phyloP scores from a whole-genome alignment of 441 rosid species.

The Rhodomyrtus psidioides region DNA sequence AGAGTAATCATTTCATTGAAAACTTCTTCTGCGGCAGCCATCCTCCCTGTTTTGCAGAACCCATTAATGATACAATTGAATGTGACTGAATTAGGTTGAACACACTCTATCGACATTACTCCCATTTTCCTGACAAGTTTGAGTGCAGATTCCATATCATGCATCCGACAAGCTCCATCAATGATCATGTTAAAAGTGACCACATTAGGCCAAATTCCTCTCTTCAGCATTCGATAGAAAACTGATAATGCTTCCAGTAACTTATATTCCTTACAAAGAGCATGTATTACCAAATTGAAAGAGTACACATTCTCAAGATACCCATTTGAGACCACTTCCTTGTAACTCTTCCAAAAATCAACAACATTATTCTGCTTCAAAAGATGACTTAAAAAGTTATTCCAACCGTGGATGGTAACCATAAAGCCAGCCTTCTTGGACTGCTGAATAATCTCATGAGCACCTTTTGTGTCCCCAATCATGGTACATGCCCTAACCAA shows the following conservation, averaged over 20 bases:
- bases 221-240: slow-evolving; percentile 50
- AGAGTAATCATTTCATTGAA: slow-evolving; percentile 32
- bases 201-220: slow-evolving; percentile 50
- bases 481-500: slow-evolving; percentile 46
- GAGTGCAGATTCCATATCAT: slow-evolving; percentile 31
- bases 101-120: slow-evolving; percentile 30
- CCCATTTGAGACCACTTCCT: slow-evolving; percentile 29
- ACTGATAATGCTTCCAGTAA: slow-evolving; percentile 40
- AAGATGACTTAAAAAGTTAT: slow-evolving; percentile 41
- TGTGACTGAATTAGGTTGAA: slow-evolving; percentile 46
- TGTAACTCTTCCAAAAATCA: slow-evolving; percentile 35
- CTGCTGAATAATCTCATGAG: slow-evolving; percentile 29
- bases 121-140: slow-evolving; percentile 30
- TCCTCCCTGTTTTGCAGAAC: slow-evolving; percentile 46
- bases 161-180: slow-evolving; percentile 40
- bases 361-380: slow-evolving; percentile 31
- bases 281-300: slow-evolving; percentile 48
- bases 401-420: slow-evolving; percentile 44
- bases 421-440: slow-evolving; percentile 15
- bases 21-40: slow-evolving; percentile 31
- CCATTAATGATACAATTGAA: slow-evolving; percentile 57
- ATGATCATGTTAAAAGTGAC: slow-evolving; percentile 52
- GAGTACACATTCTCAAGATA: slow-evolving; percentile 56
- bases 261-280: slow-evolving; percentile 42
- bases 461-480: slow-evolving; percentile 26